These are phyloP conservation scores for Solanum okadae DNA, from an alignment of 257 asterid genomes.

Conservation along the genomic window DNA sequence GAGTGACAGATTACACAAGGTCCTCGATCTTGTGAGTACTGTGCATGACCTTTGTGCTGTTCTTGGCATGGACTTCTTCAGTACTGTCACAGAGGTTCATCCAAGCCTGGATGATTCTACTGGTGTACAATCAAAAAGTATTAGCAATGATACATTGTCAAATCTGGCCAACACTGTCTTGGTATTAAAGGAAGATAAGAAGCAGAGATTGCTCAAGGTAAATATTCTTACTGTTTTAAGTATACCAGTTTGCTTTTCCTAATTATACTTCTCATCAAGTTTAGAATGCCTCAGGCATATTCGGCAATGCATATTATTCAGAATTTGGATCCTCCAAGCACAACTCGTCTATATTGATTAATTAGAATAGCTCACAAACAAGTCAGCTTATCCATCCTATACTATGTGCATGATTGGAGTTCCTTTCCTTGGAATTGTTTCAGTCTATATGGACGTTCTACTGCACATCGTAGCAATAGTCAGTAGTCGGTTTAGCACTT, in stretches of 20 bases:
- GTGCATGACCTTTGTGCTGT: slow-evolving; percentile 95
- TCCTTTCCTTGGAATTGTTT: background rate
- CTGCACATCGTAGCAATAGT: background rate
- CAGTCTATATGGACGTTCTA: background rate
- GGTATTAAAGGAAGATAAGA: slow-evolving; percentile 72
- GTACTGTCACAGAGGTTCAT: slow-evolving; percentile 81
- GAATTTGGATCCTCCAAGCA: background rate
- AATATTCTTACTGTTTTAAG: background rate
- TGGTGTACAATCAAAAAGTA: slow-evolving; percentile 84
- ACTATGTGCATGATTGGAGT: background rate
- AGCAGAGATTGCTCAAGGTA: slow-evolving; percentile 78
- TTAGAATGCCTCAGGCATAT: background rate
- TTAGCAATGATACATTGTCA: slow-evolving; percentile 77
- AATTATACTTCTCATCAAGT: background rate
- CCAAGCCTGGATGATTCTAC: slow-evolving; percentile 77
- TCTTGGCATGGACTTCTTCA: slow-evolving; percentile 78
- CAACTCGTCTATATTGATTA: background rate
- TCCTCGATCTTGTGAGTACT: slow-evolving; percentile 90
- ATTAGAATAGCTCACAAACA: background rate
- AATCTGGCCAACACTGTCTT: slow-evolving; percentile 76
- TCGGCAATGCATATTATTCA: background rate
- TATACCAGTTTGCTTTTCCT: background rate
- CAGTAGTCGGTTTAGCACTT: background rate
- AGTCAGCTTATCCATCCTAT: background rate
- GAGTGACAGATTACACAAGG: slow-evolving; percentile 91